Evolutionary conservation across 2,329 filamentous ascomycete genomes (phyloP).

Genomic region (Cercospora citrullina): DNA sequence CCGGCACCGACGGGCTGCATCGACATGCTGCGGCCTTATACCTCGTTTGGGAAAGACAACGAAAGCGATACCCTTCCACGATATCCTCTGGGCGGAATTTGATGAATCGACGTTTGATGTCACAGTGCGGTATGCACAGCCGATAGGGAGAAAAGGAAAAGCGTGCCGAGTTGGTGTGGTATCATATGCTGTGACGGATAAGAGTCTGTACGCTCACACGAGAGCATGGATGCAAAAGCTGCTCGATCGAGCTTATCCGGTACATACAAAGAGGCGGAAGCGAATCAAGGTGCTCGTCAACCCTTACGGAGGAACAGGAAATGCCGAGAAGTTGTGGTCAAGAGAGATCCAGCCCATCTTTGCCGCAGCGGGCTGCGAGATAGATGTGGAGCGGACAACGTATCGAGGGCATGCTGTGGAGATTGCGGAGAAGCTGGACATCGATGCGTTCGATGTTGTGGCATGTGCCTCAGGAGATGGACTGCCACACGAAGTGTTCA

Average conservation of each 20-base stretch:
- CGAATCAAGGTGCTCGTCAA: slow-evolving; percentile 88
- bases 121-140: slow-evolving; percentile 70
- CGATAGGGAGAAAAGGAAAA: slow-evolving; percentile 54
- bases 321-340: slow-evolving; percentile 71
- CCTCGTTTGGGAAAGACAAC: slow-evolving; percentile 50
- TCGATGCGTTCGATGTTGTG: slow-evolving; percentile 79
- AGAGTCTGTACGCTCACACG: slow-evolving; percentile 52
- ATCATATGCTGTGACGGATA: slow-evolving; percentile 58
- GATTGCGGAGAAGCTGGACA: slow-evolving; percentile 72
- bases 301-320: slow-evolving; percentile 82
- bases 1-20: slow-evolving; percentile 47
- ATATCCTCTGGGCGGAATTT: slow-evolving; percentile 78
- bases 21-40: slow-evolving; percentile 58
- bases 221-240: slow-evolving; percentile 65
- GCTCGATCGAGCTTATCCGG: slow-evolving; percentile 68
- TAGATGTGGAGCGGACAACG: slow-evolving; percentile 72
- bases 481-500: slow-evolving; percentile 89
- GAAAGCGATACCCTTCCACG: slow-evolving; percentile 71
- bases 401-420: slow-evolving; percentile 75
- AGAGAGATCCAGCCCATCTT: slow-evolving; percentile 78
- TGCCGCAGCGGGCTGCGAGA: slow-evolving; percentile 71
- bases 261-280: slow-evolving; percentile 63
- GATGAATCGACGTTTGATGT: slow-evolving; percentile 54
- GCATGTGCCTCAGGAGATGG: slow-evolving; percentile 92
- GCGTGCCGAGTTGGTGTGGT: slow-evolving; percentile 62